A percentile compares a stretch with the other conserved stretches of the same genome.
Conservation (phyloP, 495 filamentous ascomycete species). For the Trichoderma reesei region DNA sequence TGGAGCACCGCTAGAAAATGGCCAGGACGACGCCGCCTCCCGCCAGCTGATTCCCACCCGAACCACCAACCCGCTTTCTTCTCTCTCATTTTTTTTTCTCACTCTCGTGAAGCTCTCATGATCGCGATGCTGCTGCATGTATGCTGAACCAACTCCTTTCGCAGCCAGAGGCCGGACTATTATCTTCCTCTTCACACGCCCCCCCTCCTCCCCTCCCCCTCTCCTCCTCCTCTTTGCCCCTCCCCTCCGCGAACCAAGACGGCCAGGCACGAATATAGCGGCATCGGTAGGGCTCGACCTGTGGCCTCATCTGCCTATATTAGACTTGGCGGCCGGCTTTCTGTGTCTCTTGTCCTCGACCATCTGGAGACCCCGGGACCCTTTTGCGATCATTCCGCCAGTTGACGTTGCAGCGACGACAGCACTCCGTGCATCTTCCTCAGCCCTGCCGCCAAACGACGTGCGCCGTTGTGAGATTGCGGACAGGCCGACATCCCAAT, state of each 20-base stretch:
- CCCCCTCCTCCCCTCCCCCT: too few species aligned
- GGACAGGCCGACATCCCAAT: too few species aligned
- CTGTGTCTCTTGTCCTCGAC: neutral
- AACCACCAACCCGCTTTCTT: neutral
- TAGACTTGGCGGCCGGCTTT: slow-evolving; percentile 1
- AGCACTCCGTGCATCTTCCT: neutral
- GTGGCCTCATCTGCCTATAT: neutral
- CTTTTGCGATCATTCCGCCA: neutral
- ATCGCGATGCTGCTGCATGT: neutral
- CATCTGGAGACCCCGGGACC: neutral
- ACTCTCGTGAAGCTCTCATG: neutral
- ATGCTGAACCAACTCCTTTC: slow-evolving; percentile 1
- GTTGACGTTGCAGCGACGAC: too few species aligned
- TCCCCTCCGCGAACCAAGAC: too few species aligned
- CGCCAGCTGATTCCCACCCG: neutral
- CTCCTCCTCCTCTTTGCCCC: too few species aligned
- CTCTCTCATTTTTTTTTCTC: too few species aligned
- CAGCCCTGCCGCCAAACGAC: neutral
- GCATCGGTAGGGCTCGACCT: neutral
- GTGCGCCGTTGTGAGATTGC: too few species aligned
- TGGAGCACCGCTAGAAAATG: too few species aligned
- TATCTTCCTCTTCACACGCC: too few species aligned
- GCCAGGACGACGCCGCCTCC: too few species aligned
- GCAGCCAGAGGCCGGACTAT: neutral
- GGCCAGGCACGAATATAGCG: too few species aligned